A percentile compares a stretch with the other conserved stretches of the same genome.
Evolutionary conservation across 176 grass and related monocot genomes (phyloP).

Genomic region (Ensete ventricosum): DNA sequence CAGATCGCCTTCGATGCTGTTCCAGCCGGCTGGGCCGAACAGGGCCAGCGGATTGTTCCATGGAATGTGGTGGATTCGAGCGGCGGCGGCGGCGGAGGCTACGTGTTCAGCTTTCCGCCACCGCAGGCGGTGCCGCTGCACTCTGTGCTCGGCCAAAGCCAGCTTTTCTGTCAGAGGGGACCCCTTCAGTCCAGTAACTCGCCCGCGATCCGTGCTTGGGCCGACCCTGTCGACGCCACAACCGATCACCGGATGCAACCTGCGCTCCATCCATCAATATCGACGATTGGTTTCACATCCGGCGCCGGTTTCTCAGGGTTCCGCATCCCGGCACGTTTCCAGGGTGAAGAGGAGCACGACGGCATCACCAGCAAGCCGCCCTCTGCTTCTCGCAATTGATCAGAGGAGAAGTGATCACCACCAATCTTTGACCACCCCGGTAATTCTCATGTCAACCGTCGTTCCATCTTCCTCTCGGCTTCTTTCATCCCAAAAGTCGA

Average conservation of each 20-base stretch:
- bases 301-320: conserved; percentile 70
- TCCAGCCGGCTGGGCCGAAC: conserved; percentile 48
- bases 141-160: conserved; percentile 46
- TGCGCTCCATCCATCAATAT: conserved; percentile 11
- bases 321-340: conserved; percentile 70
- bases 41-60: conserved; percentile 57
- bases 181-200: conserved; percentile 99
- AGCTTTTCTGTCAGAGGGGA: conserved; percentile 88
- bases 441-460: neutral
- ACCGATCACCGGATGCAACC: conserved; percentile 54
- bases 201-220: conserved; percentile 78
- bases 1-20: conserved; percentile 31
- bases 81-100: conserved; percentile 32
- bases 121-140: conserved; percentile 72
- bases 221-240: conserved; percentile 23
- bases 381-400: conserved; percentile 77
- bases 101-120: conserved; percentile 63
- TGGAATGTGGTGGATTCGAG: conserved; percentile 64
- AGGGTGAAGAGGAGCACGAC: conserved; percentile 88
- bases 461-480: neutral
- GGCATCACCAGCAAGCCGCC: conserved; percentile 67
- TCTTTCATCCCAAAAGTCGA: neutral
- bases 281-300: conserved; percentile 40
- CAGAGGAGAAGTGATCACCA: conserved; percentile 17
- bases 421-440: too few species aligned